Percentiles rank a stretch among this genome's conserved stretches.
These are phyloP conservation scores for Bretschneidera sinensis DNA, from an alignment of 345 rosid species.

Conservation along the genomic window DNA sequence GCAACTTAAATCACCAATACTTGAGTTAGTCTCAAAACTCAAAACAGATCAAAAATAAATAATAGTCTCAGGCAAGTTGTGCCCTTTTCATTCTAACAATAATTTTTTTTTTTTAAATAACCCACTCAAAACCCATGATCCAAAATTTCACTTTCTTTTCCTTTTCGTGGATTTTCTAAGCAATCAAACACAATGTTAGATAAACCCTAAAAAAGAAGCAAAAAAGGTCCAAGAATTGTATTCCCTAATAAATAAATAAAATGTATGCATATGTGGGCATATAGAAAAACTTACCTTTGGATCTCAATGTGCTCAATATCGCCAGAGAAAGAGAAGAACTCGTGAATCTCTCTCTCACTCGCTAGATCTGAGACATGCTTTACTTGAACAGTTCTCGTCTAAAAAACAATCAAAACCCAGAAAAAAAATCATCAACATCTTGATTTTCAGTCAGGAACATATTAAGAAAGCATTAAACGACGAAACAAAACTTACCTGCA, in stretches of 20 bases:
- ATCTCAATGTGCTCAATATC: constrained; percentile 71
- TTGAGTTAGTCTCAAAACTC: no score
- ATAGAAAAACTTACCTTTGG: constrained; percentile 34
- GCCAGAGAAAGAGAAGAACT: constrained; percentile 97
- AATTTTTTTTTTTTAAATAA: no score
- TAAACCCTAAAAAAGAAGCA: neutral
- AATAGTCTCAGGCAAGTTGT: no score
- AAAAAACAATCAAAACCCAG: neutral
- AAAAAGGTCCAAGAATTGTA: neutral
- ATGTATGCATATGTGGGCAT: no score
- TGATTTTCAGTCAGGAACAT: neutral
- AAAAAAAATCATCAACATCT: neutral
- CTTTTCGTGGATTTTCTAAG: constrained; percentile 13
- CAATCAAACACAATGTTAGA: constrained; percentile 13
- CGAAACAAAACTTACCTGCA: constrained; percentile 12
- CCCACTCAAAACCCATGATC: neutral
- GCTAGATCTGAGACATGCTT: constrained; percentile 91
- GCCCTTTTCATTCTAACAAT: neutral
- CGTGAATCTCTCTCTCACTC: constrained; percentile 91
- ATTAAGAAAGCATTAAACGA: neutral
- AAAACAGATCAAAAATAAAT: no score
- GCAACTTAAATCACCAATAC: no score
- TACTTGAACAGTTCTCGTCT: constrained; percentile 85
- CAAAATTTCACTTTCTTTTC: neutral
- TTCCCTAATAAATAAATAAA: no score